Evolutionary conservation across 2,329 filamentous ascomycete species (phyloP).

Genomic region (Pleomassaria siparia): DNA sequence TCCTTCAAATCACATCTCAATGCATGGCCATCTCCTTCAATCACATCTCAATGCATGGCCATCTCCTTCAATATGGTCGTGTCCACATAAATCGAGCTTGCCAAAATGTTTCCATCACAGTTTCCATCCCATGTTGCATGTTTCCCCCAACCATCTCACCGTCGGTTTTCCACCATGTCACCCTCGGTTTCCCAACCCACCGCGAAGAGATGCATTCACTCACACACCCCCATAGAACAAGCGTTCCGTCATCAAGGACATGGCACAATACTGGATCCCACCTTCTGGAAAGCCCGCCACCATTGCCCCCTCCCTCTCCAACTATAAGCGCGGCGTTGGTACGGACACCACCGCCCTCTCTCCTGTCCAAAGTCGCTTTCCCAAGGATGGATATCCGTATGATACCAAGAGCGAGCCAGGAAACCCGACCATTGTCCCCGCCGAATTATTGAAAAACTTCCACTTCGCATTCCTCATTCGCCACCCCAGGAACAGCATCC

Average conservation of each 20-base stretch:
- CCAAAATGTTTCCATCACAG: not conserved
- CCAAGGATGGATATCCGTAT: conserved; percentile 55
- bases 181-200: too few species aligned
- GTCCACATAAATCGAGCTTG: not conserved
- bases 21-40: not conserved
- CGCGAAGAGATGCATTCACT: conserved; percentile 25
- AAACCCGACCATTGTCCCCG: conserved; percentile 85
- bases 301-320: conserved; percentile 75
- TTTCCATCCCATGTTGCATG: not conserved
- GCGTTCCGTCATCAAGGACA: conserved; percentile 97
- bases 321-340: conserved; percentile 62
- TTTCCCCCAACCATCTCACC: conserved; percentile 1
- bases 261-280: conserved; percentile 86
- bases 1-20: not conserved
- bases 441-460: conserved; percentile 72
- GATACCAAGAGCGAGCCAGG: conserved; percentile 60
- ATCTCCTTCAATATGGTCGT: not conserved
- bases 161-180: too few species aligned
- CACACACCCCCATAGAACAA: conserved; percentile 66
- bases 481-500: conserved; percentile 87
- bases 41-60: not conserved
- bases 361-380: conserved; percentile 21
- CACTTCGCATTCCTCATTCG: conserved; percentile 97
- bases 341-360: conserved; percentile 47
- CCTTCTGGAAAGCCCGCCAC: conserved; percentile 67